Evolutionary conservation across 108 stramenopile species (phyloP), one percentile per base, ranked within the genome.

Genomic region (Nitzschia inconspicua): DNA sequence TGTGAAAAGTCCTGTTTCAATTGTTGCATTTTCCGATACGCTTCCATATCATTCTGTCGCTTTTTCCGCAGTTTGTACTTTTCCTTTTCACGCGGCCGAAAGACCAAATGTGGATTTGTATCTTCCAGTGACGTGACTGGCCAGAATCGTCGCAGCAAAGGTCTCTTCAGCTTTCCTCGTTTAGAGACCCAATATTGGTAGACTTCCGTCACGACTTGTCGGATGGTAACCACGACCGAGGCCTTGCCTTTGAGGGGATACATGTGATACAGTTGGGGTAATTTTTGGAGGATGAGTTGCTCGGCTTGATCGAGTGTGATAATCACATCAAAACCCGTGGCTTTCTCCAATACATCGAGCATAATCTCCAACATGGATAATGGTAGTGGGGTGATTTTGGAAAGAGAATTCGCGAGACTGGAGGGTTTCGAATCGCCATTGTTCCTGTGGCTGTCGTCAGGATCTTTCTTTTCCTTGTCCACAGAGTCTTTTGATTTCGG

Each of bases 81-180:
- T 82, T 97, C 97, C 71, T 96, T 94, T 63, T 96, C 95, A 8
- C 96, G 81, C 2, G 91, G 94, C 20, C 96, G 91, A 66, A 97
- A 97, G 44, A 95, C 94, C 50, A 80, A 54, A 72, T 98, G 97
- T 5, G 97, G 97, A 69, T 98, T 94, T 18, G 89, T 83, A 68
- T 98, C 96, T 26, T 89, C 90, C 0, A 69, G 60, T 3, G 86
- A 61, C 3, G 97, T 98, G 10, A 80, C 73, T 1, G 97, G 97
- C 93, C 96, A 97, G 63, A 79, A 97, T 6, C 87, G 68, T 28
- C 96, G 80, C 2, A 97, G 60, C 5, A 98, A 70, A 18, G 97
- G 95, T 55, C 95, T 86, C 47, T 83, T 82, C 25, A 94, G 69
- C 36, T 83, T 81, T 59, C 72, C 68, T n/a, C 97, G 87, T 73